Percentiles rank a stretch among this genome's conserved stretches.
Conservation (phyloP, 179 eudicot genomes). For the Actinidia chinensis region DNA sequence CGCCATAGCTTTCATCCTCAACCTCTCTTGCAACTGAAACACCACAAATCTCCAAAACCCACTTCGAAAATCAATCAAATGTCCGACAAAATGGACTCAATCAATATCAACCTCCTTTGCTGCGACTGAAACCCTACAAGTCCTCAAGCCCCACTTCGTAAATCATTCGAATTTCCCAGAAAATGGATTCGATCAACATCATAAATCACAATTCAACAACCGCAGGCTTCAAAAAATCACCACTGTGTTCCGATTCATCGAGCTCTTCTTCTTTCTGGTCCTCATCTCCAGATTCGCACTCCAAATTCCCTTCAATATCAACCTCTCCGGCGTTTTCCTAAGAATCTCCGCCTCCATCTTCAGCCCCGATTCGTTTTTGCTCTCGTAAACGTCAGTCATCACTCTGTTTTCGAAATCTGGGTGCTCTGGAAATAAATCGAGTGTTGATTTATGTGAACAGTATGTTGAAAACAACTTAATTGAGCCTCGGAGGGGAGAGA, state of each 20-base stretch:
- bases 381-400: conserved; percentile 62
- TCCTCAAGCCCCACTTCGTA: neutral
- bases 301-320: conserved; percentile 40
- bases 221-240: conserved; percentile 43
- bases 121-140: conserved; percentile 7
- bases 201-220: conserved; percentile 51
- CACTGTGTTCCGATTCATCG: conserved; percentile 59
- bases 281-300: conserved; percentile 47
- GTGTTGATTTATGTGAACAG: conserved; percentile 25
- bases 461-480: conserved; percentile 21
- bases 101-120: neutral
- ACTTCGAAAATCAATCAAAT: conserved; percentile 5
- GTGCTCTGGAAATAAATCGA: neutral
- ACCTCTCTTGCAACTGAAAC: conserved; percentile 19
- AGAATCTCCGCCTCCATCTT: conserved; percentile 31
- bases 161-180: neutral
- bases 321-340: conserved; percentile 35
- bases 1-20: conserved; percentile 6
- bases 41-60: neutral
- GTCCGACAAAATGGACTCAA: conserved; percentile 43
- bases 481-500: neutral
- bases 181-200: conserved; percentile 55
- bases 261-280: conserved; percentile 46
- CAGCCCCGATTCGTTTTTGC: conserved; percentile 61
- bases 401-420: conserved; percentile 55